phyloP scores from a whole-genome alignment of 805 yeast species.

The Hanseniaspora taiwanica region DNA sequence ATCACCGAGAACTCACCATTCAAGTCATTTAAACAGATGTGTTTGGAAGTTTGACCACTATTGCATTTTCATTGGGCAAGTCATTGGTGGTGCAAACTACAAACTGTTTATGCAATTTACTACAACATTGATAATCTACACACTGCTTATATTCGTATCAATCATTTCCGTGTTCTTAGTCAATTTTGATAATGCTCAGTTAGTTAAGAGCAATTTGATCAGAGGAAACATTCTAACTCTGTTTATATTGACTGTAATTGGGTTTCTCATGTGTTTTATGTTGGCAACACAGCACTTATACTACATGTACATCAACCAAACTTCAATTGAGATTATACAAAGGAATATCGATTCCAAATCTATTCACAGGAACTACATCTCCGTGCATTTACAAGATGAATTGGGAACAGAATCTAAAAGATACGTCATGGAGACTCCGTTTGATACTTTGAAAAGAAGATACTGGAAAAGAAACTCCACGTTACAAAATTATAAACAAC shows the following conservation, averaged over 20 bases:
- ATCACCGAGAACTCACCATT: constrained; percentile 58
- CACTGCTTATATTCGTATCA: constrained; percentile 29
- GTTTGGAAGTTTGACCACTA: constrained; percentile 73
- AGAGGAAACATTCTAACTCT: constrained; percentile 39
- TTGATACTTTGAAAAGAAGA: constrained; percentile 11
- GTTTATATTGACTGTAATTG: constrained; percentile 31
- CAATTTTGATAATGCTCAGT: constrained; percentile 8
- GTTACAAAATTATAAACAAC: constrained; percentile 16
- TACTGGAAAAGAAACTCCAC: constrained; percentile 15
- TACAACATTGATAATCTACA: constrained; percentile 24
- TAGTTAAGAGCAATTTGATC: constrained; percentile 14
- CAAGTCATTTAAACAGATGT: constrained; percentile 40
- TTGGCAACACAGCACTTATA: constrained; percentile 31
- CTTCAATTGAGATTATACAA: constrained; percentile 47
- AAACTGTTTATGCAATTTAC: constrained; percentile 43
- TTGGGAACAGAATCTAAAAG: constrained; percentile 26
- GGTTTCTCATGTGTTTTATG: constrained; percentile 32
- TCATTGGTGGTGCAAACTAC: constrained; percentile 59
- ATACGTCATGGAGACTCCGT: constrained; percentile 29
- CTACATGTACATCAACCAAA: constrained; percentile 35
- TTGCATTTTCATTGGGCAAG: constrained; percentile 65
- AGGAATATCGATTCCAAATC: constrained; percentile 15
- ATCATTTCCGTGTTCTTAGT: constrained; percentile 22
- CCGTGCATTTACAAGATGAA: constrained; percentile 18
- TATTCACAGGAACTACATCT: constrained; percentile 12